phyloP scores from a whole-genome alignment of 2,329 filamentous ascomycete genomes.

The Biscogniauxia marginata region DNA sequence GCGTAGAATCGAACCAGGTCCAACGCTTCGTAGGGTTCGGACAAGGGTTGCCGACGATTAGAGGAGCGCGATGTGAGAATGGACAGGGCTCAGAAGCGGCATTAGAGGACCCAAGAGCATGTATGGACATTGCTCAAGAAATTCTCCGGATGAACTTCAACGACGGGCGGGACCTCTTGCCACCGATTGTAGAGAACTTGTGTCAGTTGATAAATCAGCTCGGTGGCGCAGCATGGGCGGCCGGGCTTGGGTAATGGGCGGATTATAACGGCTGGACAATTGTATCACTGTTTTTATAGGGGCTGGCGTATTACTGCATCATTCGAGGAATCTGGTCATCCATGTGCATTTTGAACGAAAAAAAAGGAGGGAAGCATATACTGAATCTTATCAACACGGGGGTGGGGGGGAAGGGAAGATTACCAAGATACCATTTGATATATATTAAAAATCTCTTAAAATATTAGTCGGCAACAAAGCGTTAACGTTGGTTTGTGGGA shows the following conservation, averaged over 20 bases:
- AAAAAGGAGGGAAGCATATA: not conserved
- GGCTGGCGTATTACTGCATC: not conserved
- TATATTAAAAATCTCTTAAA: too few relatives aligned
- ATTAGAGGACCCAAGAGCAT: conserved; percentile 55
- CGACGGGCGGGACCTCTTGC: conserved; percentile 42
- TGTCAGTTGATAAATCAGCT: conserved; percentile 62
- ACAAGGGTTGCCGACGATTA: conserved; percentile 53
- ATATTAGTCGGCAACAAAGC: too few relatives aligned
- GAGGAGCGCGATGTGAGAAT: conserved; percentile 30
- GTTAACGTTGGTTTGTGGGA: too few relatives aligned
- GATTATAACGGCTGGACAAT: not conserved
- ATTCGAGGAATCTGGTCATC: not conserved
- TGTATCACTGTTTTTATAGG: not conserved
- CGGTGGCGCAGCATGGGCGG: conserved; percentile 47
- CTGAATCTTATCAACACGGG: too few relatives aligned
- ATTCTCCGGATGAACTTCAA: conserved; percentile 55
- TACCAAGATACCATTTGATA: too few relatives aligned
- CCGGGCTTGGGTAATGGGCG: conserved; percentile 25
- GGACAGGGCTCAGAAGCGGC: conserved; percentile 36
- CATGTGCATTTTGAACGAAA: not conserved
- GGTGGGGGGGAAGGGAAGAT: too few relatives aligned
- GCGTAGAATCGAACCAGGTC: conserved; percentile 49
- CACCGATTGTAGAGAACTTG: conserved; percentile 67
- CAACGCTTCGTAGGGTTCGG: conserved; percentile 58
- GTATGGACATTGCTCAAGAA: conserved; percentile 58